Base-by-base conservation (phyloP, 768 basidiomycete species). In the Lepiota brunneoincarnata region DNA sequence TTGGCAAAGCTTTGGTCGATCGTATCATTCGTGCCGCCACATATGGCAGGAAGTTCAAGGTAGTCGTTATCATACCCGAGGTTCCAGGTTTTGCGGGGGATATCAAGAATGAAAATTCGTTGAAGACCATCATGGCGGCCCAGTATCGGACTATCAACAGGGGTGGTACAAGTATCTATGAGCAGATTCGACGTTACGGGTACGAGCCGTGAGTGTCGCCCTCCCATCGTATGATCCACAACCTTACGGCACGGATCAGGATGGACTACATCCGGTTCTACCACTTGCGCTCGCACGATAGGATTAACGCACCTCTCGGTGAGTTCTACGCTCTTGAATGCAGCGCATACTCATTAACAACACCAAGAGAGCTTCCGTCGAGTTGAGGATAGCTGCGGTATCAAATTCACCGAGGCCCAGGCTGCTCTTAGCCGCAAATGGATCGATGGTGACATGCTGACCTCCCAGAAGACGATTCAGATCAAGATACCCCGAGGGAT, bases 131-230 rank as follows among this genome's bases (percentile, higher is more conserved):
- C 67, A 86, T 96, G 87, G 92, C 84, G 9, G 93, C 86, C 0
- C 88, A 91, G 63, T 91, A 89, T 64, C 80, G 91, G 39, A 89
- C 89, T 0, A 95, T 98, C 61, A 95, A 94, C 64, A 83, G 94
- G 18, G 94, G 94, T 5, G 91, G 91, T 0, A 75, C 78, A 55
- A 91, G 89, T 56, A 93, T 95, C 60, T 93, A 92, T 59, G 92
- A 94, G 61, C 80, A 85, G 64, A 75, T 95, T 24, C 79, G 86
- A 79, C 59, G 89, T 81, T n/a, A n/a, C 17, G 89, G 91, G 3
- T 88, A 76, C 59, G 88, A 93, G 28, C 90, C 91, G 88, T 91
- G 61, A n/a, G n/a, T n/a, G n/a, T n/a, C n/a, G n/a, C n/a, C n/a
- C n/a, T n/a, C n/a, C n/a, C n/a, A n/a, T n/a, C n/a, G n/a, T n/a